Evolutionary conservation across 352 stramenopile species (phyloP), one percentile per base, ranked within the genome.

Genomic region (Globisporangium canariense): DNA sequence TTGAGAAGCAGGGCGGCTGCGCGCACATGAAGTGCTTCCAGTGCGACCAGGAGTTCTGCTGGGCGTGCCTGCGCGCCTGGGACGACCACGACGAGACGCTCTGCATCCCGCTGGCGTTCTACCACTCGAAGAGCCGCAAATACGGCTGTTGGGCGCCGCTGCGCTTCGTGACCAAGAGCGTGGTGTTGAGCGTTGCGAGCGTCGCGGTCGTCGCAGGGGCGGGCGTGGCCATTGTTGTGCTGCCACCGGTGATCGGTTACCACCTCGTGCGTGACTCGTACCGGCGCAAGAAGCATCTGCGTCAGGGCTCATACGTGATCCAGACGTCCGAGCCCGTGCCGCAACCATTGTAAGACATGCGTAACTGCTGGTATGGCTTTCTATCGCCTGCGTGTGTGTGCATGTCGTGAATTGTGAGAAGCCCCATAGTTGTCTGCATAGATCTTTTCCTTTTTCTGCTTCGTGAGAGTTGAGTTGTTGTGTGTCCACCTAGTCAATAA

Each of bases 21-120:
- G 79, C 74, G 40, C 86, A 94, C 75, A 94, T 94, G 86, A 86
- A 86, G 64, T 94, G 86, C 71, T 83, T 90, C 49, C 83, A 93
- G 64, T 94, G 86, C 63, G 86, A 92, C 65, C 70, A 88, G 47
- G 83, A 93, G 73, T 94, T 94, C 45, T 94, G 86, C 66, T 94
- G 86, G 86, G 76, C 75, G 0, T 94, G 86, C 58, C 68, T 86
- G n/a, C 81, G 83, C 0, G 60, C 71, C 20, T 94, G 86, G 86
- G 67, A 75, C 9, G 70, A 66, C n/a, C 86, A 94, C 67, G 71
- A 90, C 64, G 83, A 93, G 69, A 89, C 74, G 45, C 53, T 94
- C 56, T 94, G 86, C 66, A 61, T 89, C 32, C 80, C 81, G 52
- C 68, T 91, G 34, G 69, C 77, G 14, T 93, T 94, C 58, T 62